Base-by-base conservation (phyloP, 2,329 filamentous ascomycete species). In the Diaporthe sp. region DNA sequence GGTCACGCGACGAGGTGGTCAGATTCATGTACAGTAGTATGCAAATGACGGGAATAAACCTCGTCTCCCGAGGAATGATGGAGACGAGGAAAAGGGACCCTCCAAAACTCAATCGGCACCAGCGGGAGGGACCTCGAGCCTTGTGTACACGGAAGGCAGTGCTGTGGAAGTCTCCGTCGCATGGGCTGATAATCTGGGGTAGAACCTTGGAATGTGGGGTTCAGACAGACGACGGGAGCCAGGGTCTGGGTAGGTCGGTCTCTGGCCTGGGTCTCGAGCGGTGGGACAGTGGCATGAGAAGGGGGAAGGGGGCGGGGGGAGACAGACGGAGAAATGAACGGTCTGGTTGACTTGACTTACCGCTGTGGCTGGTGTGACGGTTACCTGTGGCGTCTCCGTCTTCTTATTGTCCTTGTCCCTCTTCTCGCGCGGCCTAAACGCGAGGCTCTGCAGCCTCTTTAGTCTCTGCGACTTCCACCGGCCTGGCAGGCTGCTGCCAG, bases 111-210 rank as follows among this genome's bases (percentile, higher is more conserved):
- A 61, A 71, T 76, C 72, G 71, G 70, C 65, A 20, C 17, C 49
- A 58, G 42, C 34, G 34, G 68, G 28, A 70, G 42, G 44, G 49
- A 57, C 44, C 42, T 68, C 34, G 37, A 47, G 39, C 31, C 60
- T 53, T 28, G 44, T 31, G 57, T 37, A 47, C 42, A 22, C 10
- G 60, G 37, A 44, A 42, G 37, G 37, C 13, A 72, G 49, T 37
- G 60, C 37, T 37, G 72, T 73, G 74, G 74, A 73, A 76, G 53
- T 73, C 51, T 39, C 74, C 71, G 71, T 68, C 65, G 57, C 67
- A 67, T 75, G 75, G 75, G 73, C 75, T 75, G 73, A 77, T 75
- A 77, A 77, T 77, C 76, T 75, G 76, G 76, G 76, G 76, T 77
- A 77, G 65, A 70, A 70, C 65, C 47, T 55, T 70, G 65, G 65